These are phyloP conservation scores for Sphaerulina populicola DNA, from an alignment of 2,329 filamentous ascomycete genomes.

Conservation along the genomic window DNA sequence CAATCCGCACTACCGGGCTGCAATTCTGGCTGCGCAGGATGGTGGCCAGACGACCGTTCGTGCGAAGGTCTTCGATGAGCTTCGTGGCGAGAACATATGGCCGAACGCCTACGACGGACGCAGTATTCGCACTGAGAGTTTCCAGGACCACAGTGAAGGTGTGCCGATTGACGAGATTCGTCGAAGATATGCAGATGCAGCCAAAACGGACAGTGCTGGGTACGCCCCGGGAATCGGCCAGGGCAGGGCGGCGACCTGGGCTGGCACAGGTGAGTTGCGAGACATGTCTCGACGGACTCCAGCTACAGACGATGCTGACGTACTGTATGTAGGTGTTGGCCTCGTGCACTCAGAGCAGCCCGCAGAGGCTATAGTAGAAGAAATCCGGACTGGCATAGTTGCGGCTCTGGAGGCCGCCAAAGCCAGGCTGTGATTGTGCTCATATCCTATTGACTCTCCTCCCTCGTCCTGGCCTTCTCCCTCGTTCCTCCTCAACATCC, in stretches of 20 bases:
- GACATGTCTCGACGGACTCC: too few species aligned
- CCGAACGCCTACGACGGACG: slow-evolving; percentile 50
- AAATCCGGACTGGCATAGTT: slow-evolving; percentile 32
- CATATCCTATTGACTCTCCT: slow-evolving; percentile 24
- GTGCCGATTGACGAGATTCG: slow-evolving; percentile 38
- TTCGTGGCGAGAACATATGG: slow-evolving; percentile 52
- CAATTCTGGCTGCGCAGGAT: slow-evolving; percentile 42
- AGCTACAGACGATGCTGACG: too few species aligned
- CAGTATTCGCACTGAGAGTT: slow-evolving; percentile 50
- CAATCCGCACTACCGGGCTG: slow-evolving; percentile 39
- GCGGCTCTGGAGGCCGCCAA: background rate
- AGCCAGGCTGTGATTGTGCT: slow-evolving; percentile 9
- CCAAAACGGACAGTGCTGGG: slow-evolving; percentile 42
- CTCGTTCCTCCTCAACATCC: slow-evolving; percentile 41
- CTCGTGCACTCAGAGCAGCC: slow-evolving; percentile 45
- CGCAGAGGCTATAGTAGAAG: slow-evolving; percentile 47
- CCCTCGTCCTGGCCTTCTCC: slow-evolving; percentile 18
- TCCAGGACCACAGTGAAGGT: slow-evolving; percentile 33
- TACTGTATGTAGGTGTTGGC: slow-evolving; percentile 39
- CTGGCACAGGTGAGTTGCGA: slow-evolving; percentile 30
- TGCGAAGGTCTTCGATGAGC: slow-evolving; percentile 45
- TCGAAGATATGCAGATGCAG: slow-evolving; percentile 40
- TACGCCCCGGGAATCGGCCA: slow-evolving; percentile 39
- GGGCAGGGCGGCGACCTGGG: slow-evolving; percentile 54
- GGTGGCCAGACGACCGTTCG: slow-evolving; percentile 45